Base-by-base conservation (phyloP, 2,329 filamentous ascomycete species). In the Fonsecaea monophora region DNA sequence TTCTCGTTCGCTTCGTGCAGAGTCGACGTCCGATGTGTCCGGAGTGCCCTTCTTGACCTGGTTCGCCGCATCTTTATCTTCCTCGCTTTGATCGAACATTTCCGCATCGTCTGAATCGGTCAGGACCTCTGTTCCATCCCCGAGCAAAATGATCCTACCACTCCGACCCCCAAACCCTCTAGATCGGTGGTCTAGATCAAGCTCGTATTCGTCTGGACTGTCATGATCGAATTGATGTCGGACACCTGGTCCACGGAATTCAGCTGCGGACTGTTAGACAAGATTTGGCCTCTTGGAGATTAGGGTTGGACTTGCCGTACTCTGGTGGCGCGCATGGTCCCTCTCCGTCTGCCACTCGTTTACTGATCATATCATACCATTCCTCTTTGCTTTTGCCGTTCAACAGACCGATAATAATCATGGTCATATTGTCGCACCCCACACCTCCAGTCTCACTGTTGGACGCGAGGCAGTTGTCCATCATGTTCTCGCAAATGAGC, bases 381-480 rank as follows among this genome's bases (percentile, higher is more conserved):
- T 97, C 91, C 77, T 97, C 94, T 86, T 96, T 96, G 74, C 89
- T 91, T 85, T 92, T 93, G 79, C 94, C 95, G 76, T 92, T 88
- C 73, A 99, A 86, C 77, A 99, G 88, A 73, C 90, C 95, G 76
- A 99, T 83, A 72, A 99, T 86, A 74, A 90, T 84, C 91, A 99
- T 98, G 73, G 95, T 99, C 95, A 99, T 99, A 85, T 99, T 99
- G 84, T 99, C 95, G 80, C 95, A 99, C 69, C 95, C 95, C 69
- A 99, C 94, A 70, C 95, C 95, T 63, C 95, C 95, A 37, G 94
- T 97, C 82, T 99, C 95, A 73, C 94, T 97, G 86, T 96, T 98
- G 68, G 94, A 96, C 48, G 95, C 94, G 72, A 99, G 85, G 78
- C 95, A 99, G 83, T 98, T 99, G 84, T 99, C 94, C 95, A 99